Evolutionary conservation across 768 basidiomycete species (phyloP).

Genomic region (Xerocomellus dryophilus): DNA sequence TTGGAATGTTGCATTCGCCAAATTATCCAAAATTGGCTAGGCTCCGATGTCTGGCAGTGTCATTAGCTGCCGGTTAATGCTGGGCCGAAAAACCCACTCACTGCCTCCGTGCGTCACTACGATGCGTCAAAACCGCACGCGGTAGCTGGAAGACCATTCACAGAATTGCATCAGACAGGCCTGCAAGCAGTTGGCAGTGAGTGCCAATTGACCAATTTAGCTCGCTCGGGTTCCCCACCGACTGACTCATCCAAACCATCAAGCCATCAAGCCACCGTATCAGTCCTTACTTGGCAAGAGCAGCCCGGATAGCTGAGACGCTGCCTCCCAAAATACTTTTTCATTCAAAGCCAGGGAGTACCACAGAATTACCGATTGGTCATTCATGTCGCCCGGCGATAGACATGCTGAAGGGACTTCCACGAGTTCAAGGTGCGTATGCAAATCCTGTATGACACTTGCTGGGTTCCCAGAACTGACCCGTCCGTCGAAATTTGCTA

Average conservation of each 20-base stretch:
- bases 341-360: no score
- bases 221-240: background rate
- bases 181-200: background rate
- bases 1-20: constrained; percentile 6
- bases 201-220: background rate
- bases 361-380: no score
- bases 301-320: no score
- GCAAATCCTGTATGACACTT: background rate
- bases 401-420: no score
- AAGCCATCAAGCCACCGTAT: no score
- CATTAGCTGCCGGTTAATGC: background rate
- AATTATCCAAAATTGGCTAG: constrained; percentile 9
- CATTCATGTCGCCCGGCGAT: no score
- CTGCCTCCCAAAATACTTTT: no score
- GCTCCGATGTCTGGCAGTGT: background rate
- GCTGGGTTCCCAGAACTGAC: background rate
- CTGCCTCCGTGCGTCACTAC: background rate
- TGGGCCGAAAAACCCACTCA: background rate
- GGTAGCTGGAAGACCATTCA: background rate
- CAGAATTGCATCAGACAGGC: constrained; percentile 4
- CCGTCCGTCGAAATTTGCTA: no score
- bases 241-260: background rate
- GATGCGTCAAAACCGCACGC: background rate
- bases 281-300: no score
- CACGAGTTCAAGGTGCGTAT: no score